Base-by-base conservation (phyloP, 2,329 filamentous ascomycete species). In the Ophiostoma australiae region DNA sequence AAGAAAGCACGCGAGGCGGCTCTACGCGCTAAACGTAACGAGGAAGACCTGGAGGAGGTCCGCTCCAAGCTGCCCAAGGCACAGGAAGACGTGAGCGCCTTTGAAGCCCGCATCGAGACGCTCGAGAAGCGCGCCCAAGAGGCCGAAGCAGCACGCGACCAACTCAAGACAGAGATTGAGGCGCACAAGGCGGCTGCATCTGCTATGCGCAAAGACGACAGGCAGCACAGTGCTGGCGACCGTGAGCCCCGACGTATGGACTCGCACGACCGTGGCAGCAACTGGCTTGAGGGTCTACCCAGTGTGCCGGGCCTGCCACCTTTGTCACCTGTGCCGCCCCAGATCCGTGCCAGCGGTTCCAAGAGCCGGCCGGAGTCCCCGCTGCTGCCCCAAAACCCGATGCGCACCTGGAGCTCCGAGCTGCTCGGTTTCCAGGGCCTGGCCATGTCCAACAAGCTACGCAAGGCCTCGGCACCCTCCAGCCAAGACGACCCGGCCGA, bases 1-100 rank as follows among this genome's bases (percentile, higher is more conserved):
- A 92, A 91, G 78, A 98, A 96, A 81, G 91, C 93, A 70, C 87
- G 95, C 73, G 95, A 99, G 80, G 85, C 90, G 76, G 91, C 91
- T 44, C 81, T 81, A 27, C 84, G 85, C n/a, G 82, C 82, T 66
- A 86, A 92, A 75, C 87, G 85, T 70, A 82, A 91, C 31, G 93
- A 97, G 78, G 92, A 97, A 75, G 93, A 98, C 75, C 81, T 97
- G 6, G 93, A 97, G 76, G 86, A 87, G 69, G 82, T 87, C 73
- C 87, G 84, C 76, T 89, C 84, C 52, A 86, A 87, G 70, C 83
- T 90, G n/a, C 84, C 87, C n/a, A 84, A 81, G 20, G 83, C 90
- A 8, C 87, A 90, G 72, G 84, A 87, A 73, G 89, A 93, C 72
- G 80, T 91, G 2, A 82, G 85, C 17, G 82, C 85, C 31, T 86